Evolutionary conservation across 805 yeast genomes (phyloP).

Genomic region (Saccharomycodes ludwigii): DNA sequence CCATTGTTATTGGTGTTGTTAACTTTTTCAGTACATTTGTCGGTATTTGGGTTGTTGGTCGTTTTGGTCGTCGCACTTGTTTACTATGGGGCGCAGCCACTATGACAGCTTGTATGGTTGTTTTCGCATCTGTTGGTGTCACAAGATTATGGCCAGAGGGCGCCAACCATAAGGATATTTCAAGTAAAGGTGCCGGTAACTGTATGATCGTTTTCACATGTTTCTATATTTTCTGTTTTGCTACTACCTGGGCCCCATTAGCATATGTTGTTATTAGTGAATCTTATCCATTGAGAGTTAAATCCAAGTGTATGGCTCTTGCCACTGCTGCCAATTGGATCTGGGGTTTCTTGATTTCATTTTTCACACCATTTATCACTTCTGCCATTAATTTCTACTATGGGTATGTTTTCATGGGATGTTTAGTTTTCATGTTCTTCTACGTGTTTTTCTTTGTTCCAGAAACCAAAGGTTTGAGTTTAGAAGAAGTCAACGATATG

Average conservation of each 20-base stretch:
- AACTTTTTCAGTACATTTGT: conserved; percentile 42
- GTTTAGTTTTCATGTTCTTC: conserved; percentile 43
- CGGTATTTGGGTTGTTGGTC: conserved; percentile 36
- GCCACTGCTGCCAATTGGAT: conserved; percentile 50
- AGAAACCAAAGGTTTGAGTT: conserved; percentile 70
- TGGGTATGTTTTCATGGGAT: conserved; percentile 55
- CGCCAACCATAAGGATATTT: conserved; percentile 19
- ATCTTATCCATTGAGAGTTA: conserved; percentile 57
- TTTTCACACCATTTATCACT: conserved; percentile 67
- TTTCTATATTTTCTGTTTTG: conserved; percentile 51
- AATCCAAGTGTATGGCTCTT: conserved; percentile 41
- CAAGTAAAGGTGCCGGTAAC: conserved; percentile 22
- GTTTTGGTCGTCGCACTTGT: conserved; percentile 35
- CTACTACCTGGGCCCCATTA: conserved; percentile 62
- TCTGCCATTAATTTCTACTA: conserved; percentile 54
- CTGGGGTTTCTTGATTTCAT: conserved; percentile 55
- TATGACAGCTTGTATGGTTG: conserved; percentile 29
- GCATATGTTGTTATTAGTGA: conserved; percentile 51
- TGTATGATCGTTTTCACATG: conserved; percentile 28
- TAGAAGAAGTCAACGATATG: conserved; percentile 73
- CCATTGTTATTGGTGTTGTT: conserved; percentile 43
- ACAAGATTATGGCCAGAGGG: conserved; percentile 27
- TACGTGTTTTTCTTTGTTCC: conserved; percentile 64
- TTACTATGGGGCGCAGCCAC: conserved; percentile 33
- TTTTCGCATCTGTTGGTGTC: conserved; percentile 49